Conservation (phyloP, 441 rosid genomes). For the Hura crepitans region DNA sequence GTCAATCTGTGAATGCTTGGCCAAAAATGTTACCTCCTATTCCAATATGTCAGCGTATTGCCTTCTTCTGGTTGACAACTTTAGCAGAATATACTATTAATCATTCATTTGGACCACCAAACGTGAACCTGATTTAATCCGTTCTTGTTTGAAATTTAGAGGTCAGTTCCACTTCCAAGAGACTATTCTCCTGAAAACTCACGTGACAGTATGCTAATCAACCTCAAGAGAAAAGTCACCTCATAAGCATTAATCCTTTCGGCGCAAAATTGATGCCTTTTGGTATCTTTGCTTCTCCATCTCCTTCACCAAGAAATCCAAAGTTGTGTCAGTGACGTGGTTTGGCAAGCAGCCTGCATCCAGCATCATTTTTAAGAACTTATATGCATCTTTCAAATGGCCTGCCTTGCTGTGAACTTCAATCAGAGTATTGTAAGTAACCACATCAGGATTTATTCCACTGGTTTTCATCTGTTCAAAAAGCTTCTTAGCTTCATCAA, state of each 20-base stretch:
- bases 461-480: constrained; percentile 67
- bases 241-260: constrained; percentile 30
- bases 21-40: background rate
- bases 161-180: background rate
- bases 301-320: constrained; percentile 72
- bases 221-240: background rate
- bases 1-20: background rate
- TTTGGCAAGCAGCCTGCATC: constrained; percentile 74
- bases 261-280: constrained; percentile 54
- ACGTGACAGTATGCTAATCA: background rate
- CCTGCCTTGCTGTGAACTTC: constrained; percentile 83
- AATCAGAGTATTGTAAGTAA: constrained; percentile 73
- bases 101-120: background rate
- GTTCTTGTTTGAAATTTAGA: background rate
- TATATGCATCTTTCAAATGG: constrained; percentile 60
- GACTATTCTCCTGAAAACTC: background rate
- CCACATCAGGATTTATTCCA: constrained; percentile 75
- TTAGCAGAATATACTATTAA: background rate
- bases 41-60: background rate
- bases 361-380: constrained; percentile 63
- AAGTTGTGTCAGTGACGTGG: constrained; percentile 73
- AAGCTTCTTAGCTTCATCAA: constrained; percentile 58
- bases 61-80: background rate
- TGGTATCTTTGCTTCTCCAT: constrained; percentile 58
- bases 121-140: background rate